Evolutionary conservation across 495 filamentous ascomycete genomes (phyloP), one percentile per base, ranked within the genome.

Genomic region (Neurospora terricola): DNA sequence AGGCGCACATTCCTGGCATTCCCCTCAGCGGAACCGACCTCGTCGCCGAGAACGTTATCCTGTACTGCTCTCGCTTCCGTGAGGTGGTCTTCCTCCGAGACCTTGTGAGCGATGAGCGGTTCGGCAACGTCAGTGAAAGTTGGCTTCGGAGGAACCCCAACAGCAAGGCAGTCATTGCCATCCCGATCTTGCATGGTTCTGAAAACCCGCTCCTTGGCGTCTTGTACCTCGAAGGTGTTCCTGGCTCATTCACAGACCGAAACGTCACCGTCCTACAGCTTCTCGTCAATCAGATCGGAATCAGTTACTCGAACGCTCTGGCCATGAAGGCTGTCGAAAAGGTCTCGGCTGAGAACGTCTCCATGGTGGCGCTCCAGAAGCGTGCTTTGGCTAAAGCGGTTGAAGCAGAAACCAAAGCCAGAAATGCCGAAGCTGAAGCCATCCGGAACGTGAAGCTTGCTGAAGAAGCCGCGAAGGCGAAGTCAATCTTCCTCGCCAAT

Each of bases 401-500:
- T 70, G 90, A 92, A 69, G 90, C 94, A 2, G 93, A 97, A 78
- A 86, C 88, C 48, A 94, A 96, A 79, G 92, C 93, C 5, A 94
- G 94, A 78, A 83, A 88, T 38, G 93, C 93, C 2, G 93, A 96
- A 79, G 89, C 90, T 1, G 89, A 93, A 78, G 94, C 94, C 11
- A 92, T 94, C 74, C 90, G 92, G 69, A 95, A 94, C 75, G 92
- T 96, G 74, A 92, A 93, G 77, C 85, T 96, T 16, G 94, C 95
- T 69, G 93, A 97, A 79, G 94, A 97, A 80, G 94, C 93, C 12
- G 93, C 93, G 43, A 92, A 91, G 80, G 94, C 93, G 14, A 97
- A 97, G 80, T 92, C 90, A 8, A 94, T 97, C 69, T 97, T 97
- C 86, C 86, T 97, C 27, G 94, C 94, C 21, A 97, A 97, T 77